A percentile compares a stretch with the other conserved stretches of the same genome.
These are phyloP conservation scores for Saccharomycopsis crataegensis DNA, from an alignment of 1,139 yeast genomes.

Conservation along the genomic window DNA sequence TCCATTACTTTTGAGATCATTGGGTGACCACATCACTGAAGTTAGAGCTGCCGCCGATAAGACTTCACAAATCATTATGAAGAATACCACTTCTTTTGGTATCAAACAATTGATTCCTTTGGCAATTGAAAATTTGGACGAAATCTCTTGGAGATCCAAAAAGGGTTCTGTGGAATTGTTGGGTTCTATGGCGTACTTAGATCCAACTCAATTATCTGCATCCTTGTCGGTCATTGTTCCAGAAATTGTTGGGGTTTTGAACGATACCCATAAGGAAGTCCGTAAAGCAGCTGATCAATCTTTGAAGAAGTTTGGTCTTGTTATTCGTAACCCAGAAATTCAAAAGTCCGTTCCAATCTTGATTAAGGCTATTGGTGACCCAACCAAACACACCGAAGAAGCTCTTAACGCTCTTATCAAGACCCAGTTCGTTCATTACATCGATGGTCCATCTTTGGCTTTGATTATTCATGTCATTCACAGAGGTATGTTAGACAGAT, in stretches of 20 bases:
- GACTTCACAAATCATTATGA: conserved; percentile 87
- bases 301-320: conserved; percentile 89
- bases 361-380: conserved; percentile 92
- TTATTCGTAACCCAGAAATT: conserved; percentile 94
- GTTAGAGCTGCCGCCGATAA: conserved; percentile 86
- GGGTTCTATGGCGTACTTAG: conserved; percentile 97
- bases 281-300: conserved; percentile 91
- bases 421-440: conserved; percentile 94
- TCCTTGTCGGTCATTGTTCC: conserved; percentile 89
- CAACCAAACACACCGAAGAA: conserved; percentile 78
- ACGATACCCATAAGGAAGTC: conserved; percentile 94
- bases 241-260: conserved; percentile 89
- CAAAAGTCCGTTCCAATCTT: conserved; percentile 83
- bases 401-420: conserved; percentile 82
- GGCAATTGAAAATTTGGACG: conserved; percentile 79
- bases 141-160: conserved; percentile 92
- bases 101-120: conserved; percentile 86
- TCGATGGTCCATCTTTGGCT: conserved; percentile 97
- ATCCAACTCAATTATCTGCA: conserved; percentile 87
- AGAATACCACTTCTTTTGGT: conserved; percentile 86
- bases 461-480: conserved; percentile 89
- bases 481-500: conserved; percentile 90
- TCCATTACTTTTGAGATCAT: conserved; percentile 69
- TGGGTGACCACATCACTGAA: conserved; percentile 80
- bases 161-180: conserved; percentile 93